Evolutionary conservation across 2,329 filamentous ascomycete species (phyloP).

Genomic region (Boeremia lycopersici): DNA sequence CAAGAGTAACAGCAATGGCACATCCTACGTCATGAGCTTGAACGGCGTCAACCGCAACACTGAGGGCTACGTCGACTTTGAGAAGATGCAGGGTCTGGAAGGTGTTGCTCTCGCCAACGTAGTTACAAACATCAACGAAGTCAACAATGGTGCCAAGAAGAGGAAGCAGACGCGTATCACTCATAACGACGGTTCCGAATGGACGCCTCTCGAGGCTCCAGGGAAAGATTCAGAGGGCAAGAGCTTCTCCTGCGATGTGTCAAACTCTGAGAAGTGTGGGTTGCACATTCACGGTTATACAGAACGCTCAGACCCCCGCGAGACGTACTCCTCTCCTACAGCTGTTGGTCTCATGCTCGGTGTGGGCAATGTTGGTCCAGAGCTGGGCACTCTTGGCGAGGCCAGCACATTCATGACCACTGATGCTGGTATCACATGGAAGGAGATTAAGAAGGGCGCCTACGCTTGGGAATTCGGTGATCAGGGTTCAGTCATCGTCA

Average conservation of each 20-base stretch:
- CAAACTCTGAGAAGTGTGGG: constrained; percentile 70
- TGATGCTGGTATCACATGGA: constrained; percentile 92
- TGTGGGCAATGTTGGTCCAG: constrained; percentile 84
- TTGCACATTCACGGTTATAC: constrained; percentile 96
- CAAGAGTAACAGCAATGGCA: constrained; percentile 98
- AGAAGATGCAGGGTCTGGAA: constrained; percentile 91
- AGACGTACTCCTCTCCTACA: constrained; percentile 86
- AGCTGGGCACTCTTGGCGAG: constrained; percentile 69
- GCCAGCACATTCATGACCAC: constrained; percentile 89
- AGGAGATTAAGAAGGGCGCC: constrained; percentile 79
- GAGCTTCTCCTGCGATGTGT: constrained; percentile 69
- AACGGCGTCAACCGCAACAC: constrained; percentile 80
- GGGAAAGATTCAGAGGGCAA: constrained; percentile 72
- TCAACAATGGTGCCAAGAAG: constrained; percentile 70
- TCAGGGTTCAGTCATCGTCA: constrained; percentile 88
- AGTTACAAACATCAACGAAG: constrained; percentile 74
- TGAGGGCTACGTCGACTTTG: constrained; percentile 85
- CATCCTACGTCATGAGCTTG: constrained; percentile 86
- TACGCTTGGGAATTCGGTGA: constrained; percentile 97
- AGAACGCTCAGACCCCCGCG: constrained; percentile 78
- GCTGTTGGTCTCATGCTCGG: constrained; percentile 91
- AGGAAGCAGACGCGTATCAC: constrained; percentile 89
- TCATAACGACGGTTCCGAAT: constrained; percentile 93
- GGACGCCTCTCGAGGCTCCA: constrained; percentile 78
- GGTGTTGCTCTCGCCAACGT: constrained; percentile 88